Conservation (phyloP, 2,329 filamentous ascomycete genomes). For the Fusarium buxicola region DNA sequence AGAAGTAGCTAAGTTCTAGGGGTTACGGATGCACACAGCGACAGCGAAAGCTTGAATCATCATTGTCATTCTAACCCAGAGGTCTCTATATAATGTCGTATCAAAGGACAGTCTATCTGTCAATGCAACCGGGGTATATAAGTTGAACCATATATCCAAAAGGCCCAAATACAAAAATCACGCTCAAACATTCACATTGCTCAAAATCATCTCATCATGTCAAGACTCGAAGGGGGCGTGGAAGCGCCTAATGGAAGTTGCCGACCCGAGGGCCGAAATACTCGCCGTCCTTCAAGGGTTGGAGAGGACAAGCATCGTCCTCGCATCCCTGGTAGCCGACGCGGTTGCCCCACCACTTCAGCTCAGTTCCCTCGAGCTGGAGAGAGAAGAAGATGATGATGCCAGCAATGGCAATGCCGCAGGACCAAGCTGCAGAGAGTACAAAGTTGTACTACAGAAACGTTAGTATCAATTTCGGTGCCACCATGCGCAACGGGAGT, state of each 20-base stretch:
- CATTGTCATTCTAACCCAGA: slow-evolving; percentile 16
- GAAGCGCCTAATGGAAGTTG: slow-evolving; percentile 46
- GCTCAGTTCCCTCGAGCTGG: slow-evolving; percentile 56
- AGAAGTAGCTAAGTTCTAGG: too few relatives aligned
- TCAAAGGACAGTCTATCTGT: slow-evolving; percentile 39
- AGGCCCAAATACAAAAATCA: slow-evolving; percentile 41
- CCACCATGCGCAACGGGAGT: accelerated
- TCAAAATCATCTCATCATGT: slow-evolving; percentile 38
- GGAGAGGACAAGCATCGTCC: slow-evolving; percentile 53
- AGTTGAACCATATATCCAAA: slow-evolving; percentile 37
- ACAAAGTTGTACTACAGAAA: slow-evolving; percentile 62
- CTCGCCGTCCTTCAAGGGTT: slow-evolving; percentile 50
- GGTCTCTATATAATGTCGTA: slow-evolving; percentile 33
- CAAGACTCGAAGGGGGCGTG: neutral
- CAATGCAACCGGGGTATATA: slow-evolving; percentile 45
- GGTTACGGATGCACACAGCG: neutral
- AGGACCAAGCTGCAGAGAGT: slow-evolving; percentile 62
- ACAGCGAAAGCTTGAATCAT: neutral
- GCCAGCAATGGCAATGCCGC: slow-evolving; percentile 62
- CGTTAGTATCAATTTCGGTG: slow-evolving; percentile 9
- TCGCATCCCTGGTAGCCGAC: slow-evolving; percentile 57
- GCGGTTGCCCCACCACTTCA: slow-evolving; percentile 64
- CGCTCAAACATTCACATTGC: slow-evolving; percentile 43
- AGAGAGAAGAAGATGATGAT: slow-evolving; percentile 67
- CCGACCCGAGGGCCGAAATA: slow-evolving; percentile 56